Evolutionary conservation across 208 protist genomes (phyloP).

Genomic region (Trypanosomatidae sp.): DNA sequence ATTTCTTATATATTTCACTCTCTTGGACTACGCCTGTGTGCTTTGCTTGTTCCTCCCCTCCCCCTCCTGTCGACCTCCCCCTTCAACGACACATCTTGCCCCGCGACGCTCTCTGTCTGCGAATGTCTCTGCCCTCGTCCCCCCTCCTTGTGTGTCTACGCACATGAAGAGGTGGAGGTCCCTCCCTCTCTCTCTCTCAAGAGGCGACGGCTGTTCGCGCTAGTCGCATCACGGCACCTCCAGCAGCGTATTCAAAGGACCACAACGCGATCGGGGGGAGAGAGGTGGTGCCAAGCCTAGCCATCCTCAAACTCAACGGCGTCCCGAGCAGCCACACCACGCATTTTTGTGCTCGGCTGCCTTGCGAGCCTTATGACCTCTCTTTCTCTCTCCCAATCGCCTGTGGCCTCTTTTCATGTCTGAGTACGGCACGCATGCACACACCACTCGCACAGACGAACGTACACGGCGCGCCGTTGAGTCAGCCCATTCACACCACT

Average conservation of each 20-base stretch:
- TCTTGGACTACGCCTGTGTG: not conserved
- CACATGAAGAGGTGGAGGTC: not conserved
- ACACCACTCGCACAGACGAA: not conserved
- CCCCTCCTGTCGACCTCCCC: not conserved
- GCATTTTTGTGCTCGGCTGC: not conserved
- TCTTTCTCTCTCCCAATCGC: not conserved
- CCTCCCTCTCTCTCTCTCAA: not conserved
- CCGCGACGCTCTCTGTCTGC: not conserved
- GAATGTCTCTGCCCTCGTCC: not conserved
- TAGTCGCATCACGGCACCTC: too few relatives aligned
- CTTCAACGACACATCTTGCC: not conserved
- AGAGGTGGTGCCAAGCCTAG: too few relatives aligned
- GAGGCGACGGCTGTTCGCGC: not conserved
- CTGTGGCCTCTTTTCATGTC: not conserved
- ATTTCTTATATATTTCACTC: not conserved
- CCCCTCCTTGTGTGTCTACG: not conserved
- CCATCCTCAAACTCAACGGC: not conserved
- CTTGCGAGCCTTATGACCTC: not conserved
- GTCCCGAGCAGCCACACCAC: not conserved
- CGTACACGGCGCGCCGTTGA: not conserved
- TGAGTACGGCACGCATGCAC: not conserved
- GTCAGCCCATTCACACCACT: not conserved
- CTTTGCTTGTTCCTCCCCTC: not conserved
- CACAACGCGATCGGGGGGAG: too few relatives aligned
- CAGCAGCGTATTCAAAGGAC: not conserved